Evolutionary conservation across 306 rosid genomes (phyloP), one percentile per base, ranked within the genome.

Genomic region (Begonia loranthoides): DNA sequence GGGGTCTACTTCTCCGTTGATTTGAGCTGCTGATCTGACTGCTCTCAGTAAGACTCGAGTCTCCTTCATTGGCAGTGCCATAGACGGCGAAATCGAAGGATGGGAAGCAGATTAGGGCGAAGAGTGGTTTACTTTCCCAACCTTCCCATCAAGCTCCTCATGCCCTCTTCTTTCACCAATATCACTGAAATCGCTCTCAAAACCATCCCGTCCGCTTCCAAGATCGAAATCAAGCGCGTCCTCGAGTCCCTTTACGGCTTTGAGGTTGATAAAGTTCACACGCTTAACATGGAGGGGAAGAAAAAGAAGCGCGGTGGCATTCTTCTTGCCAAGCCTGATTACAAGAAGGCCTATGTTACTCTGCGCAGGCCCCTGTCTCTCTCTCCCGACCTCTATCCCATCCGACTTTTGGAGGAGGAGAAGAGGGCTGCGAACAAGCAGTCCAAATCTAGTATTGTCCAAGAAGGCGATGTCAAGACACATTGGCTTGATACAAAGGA

Each of bases 281-380:
- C 97, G 7, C 62, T 85, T 5, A 90, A 78, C 77, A 83, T 80
- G 83, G 87, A 85, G 52, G 87, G 92, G 11, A 90, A 85, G 77
- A 80, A 74, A 66, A 90, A 78, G 76, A 70, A 81, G 66, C 74
- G 68, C 14, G 74, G 79, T 9, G 93, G 84, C 3, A 45, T 65
- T 1, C 52, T 80, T 54, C 19, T 79, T 17, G 81, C 90, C 1
- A 79, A 74, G 28, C 97, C 97, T 0, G 80, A 82, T 51, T 90
- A 85, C 72, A 90, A 90, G 63, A 90, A 90, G 71, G 95, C 92
- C 47, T 90, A 90, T 48, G 75, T 85, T 16, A 85, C 95, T 21
- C 87, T 85, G 44, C 68, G 52, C 61, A 70, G 40, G 7, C 83
- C 95, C 1, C 70, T 80, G 51, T 74, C 95, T 1, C 45, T 74